Conservation (phyloP, 2,329 filamentous ascomycete genomes). For the Penicillium sclerotigenum region DNA sequence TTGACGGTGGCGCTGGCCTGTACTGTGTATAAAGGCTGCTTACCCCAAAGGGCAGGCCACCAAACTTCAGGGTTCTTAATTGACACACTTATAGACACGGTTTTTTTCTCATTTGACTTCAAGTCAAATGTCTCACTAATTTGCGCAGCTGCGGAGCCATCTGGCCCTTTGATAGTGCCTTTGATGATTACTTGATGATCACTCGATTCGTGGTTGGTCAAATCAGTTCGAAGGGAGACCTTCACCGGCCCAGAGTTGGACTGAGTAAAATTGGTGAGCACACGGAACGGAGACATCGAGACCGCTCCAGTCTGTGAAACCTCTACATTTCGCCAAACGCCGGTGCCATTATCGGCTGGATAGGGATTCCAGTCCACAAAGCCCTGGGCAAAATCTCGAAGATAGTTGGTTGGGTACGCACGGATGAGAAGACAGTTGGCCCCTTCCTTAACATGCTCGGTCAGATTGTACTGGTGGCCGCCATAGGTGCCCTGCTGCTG, state of each 20-base stretch:
- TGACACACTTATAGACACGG: conserved; percentile 39
- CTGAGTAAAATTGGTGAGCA: conserved; percentile 45
- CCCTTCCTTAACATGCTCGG: conserved; percentile 37
- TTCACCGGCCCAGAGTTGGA: conserved; percentile 38
- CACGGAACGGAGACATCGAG: conserved; percentile 43
- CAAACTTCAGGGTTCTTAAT: conserved; percentile 53
- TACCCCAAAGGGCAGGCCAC: conserved; percentile 62
- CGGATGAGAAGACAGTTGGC: conserved; percentile 54
- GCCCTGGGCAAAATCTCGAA: conserved; percentile 57
- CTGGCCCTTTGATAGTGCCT: conserved; percentile 20
- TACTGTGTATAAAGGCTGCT: conserved; percentile 52
- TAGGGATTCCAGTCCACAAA: conserved; percentile 64
- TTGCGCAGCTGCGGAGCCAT: conserved; percentile 9
- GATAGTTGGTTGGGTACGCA: conserved; percentile 58
- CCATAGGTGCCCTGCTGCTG: conserved; percentile 57
- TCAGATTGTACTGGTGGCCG: conserved; percentile 57
- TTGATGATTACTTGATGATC: conserved; percentile 20
- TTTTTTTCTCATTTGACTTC: conserved; percentile 37
- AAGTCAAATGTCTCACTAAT: conserved; percentile 40
- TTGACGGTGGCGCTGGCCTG: conserved; percentile 29
- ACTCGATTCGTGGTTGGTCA: conserved; percentile 34
- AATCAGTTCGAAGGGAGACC: conserved; percentile 40
- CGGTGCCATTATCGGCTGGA: conserved; percentile 61
- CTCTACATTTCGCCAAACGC: conserved; percentile 59
- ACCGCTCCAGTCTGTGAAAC: conserved; percentile 56